These are phyloP conservation scores for Carex myosuroides DNA, from an alignment of 176 grass and related monocot species.

Conservation along the genomic window DNA sequence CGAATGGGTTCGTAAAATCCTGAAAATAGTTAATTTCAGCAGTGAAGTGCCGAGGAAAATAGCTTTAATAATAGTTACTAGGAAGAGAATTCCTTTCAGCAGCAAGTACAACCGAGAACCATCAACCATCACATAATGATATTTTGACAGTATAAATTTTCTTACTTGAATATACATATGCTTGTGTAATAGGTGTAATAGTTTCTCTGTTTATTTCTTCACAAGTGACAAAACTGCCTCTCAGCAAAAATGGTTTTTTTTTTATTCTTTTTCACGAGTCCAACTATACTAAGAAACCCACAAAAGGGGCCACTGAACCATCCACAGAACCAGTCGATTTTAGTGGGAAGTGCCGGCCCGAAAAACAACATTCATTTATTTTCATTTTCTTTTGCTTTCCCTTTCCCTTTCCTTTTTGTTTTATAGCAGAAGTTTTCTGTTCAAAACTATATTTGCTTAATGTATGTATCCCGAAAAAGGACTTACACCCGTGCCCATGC, in stretches of 20 bases:
- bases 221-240: background rate
- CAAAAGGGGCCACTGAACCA: background rate
- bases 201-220: background rate
- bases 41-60: background rate
- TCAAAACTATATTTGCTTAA: background rate
- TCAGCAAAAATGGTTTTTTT: background rate
- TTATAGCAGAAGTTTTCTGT: background rate
- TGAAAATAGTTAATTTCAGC: slow-evolving; percentile 22
- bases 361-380: background rate
- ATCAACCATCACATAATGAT: background rate
- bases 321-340: too few species aligned
- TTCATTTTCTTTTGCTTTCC: background rate
- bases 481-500: slow-evolving; percentile 94
- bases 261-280: too few species aligned
- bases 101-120: background rate
- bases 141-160: background rate
- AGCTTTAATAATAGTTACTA: background rate
- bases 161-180: background rate
- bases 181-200: background rate
- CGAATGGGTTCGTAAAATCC: slow-evolving; percentile 93
- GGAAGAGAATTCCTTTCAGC: background rate
- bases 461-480: slow-evolving; percentile 4
- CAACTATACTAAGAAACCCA: background rate
- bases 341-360: background rate
- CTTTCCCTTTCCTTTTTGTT: background rate